A percentile compares a stretch with the other conserved stretches of the same genome.
These are phyloP conservation scores for Ascochyta lentis DNA, from an alignment of 2,329 filamentous ascomycete genomes.

Conservation along the genomic window DNA sequence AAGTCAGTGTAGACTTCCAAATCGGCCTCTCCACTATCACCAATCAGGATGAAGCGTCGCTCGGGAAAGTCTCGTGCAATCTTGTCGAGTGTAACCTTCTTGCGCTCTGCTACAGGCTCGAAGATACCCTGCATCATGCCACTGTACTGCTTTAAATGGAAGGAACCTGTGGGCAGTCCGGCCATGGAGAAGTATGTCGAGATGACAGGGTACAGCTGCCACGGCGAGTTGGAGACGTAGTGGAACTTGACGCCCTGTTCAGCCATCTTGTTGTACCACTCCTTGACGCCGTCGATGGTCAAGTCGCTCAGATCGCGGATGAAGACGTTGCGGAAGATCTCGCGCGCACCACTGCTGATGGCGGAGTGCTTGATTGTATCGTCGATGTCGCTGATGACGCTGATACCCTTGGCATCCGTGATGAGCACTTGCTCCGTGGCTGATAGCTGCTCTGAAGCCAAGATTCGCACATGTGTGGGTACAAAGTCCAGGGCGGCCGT, in stretches of 20 bases:
- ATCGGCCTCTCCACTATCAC: conserved; percentile 96
- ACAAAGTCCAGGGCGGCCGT: conserved; percentile 86
- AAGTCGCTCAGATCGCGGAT: conserved; percentile 83
- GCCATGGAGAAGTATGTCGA: conserved; percentile 83
- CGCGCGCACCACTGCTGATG: conserved; percentile 82
- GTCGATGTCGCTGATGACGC: conserved; percentile 95
- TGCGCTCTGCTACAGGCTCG: conserved; percentile 93
- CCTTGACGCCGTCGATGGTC: conserved; percentile 82
- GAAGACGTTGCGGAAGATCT: conserved; percentile 97
- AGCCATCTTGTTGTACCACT: conserved; percentile 84
- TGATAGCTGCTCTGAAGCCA: conserved; percentile 86
- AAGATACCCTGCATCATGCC: conserved; percentile 99
- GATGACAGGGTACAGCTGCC: conserved; percentile 93
- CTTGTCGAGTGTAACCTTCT: conserved; percentile 84
- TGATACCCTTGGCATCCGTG: conserved; percentile 80
- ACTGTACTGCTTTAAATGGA: conserved; percentile 94
- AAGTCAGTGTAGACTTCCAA: conserved; percentile 96
- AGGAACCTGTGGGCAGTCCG: conserved; percentile 83
- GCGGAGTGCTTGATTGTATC: conserved; percentile 97
- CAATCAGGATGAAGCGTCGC: conserved; percentile 87
- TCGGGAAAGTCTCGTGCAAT: conserved; percentile 90
- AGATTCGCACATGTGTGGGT: conserved; percentile 84
- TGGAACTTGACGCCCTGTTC: conserved; percentile 86
- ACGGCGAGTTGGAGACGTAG: conserved; percentile 99
- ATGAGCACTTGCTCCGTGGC: conserved; percentile 79